phyloP scores from a whole-genome alignment of 1,284 basidiomycete species.

The Trametes hirsuta region DNA sequence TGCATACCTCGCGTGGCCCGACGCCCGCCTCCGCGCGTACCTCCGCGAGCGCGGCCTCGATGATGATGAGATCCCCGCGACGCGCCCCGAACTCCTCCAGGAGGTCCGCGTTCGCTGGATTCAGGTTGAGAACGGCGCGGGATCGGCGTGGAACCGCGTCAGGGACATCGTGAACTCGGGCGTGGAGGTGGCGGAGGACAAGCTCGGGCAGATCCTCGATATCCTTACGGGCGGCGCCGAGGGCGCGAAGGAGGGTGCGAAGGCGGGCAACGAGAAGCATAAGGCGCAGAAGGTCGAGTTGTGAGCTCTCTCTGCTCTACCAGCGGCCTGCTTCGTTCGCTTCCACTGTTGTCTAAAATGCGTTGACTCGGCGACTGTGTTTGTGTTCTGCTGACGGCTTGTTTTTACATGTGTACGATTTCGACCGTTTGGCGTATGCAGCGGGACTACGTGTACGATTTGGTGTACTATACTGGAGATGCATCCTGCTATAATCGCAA shows the following conservation, averaged over 20 bases:
- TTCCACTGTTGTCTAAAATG: neutral
- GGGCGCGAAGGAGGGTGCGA: constrained; percentile 36
- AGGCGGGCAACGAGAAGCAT: constrained; percentile 24
- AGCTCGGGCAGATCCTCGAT: constrained; percentile 49
- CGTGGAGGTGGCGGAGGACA: constrained; percentile 71
- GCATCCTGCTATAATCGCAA: constrained; percentile 3
- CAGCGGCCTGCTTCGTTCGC: neutral
- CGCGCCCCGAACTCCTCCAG: constrained; percentile 74
- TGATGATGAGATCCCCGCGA: constrained; percentile 65
- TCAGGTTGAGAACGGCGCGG: constrained; percentile 57
- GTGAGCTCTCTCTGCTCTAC: constrained; percentile 6
- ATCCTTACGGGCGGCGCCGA: constrained; percentile 46
- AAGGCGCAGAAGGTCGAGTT: constrained; percentile 29
- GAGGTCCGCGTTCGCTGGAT: constrained; percentile 74
- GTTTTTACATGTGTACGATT: constrained; percentile 2
- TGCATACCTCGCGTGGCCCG: constrained; percentile 85
- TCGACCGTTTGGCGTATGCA: neutral
- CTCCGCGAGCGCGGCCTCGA: constrained; percentile 73
- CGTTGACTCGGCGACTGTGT: neutral
- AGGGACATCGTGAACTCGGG: constrained; percentile 63
- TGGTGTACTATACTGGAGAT: constrained; percentile 1
- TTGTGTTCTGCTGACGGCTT: neutral
- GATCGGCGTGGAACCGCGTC: constrained; percentile 54
- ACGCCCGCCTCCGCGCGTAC: constrained; percentile 84
- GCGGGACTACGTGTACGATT: constrained; percentile 14